A percentile compares a stretch with the other conserved stretches of the same genome.
These are phyloP conservation scores for Cylindrotheca fusiformis DNA, from an alignment of 108 stramenopile genomes.

Conservation along the genomic window DNA sequence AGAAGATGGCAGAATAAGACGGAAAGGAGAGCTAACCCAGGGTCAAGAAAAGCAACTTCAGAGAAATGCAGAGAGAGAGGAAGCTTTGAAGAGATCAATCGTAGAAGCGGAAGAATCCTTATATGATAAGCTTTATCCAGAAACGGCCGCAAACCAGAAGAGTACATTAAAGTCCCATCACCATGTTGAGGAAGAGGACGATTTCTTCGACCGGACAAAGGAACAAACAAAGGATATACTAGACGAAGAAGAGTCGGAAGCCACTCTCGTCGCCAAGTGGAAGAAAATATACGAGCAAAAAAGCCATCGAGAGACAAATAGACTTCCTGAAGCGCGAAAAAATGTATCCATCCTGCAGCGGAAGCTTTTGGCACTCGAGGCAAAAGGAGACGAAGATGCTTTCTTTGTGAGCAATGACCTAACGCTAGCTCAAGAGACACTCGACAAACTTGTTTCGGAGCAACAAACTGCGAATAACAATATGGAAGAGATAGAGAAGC, in stretches of 20 bases:
- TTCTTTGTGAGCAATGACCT: constrained; percentile 77
- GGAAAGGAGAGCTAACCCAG: constrained; percentile 62
- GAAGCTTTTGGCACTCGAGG: constrained; percentile 21
- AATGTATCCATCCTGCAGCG: constrained; percentile 16
- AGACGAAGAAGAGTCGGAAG: constrained; percentile 39
- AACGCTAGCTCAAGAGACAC: constrained; percentile 47
- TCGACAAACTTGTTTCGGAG: constrained; percentile 20
- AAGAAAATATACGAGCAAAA: constrained; percentile 13
- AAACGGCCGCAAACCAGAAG: background rate
- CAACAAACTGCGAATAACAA: constrained; percentile 16
- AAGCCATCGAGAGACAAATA: background rate
- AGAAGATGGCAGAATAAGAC: constrained; percentile 62
- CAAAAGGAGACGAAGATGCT: constrained; percentile 50
- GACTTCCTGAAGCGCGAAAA: constrained; percentile 1
- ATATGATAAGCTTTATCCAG: constrained; percentile 29
- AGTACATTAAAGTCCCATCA: background rate
- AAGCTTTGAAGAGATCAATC: constrained; percentile 36
- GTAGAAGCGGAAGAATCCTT: constrained; percentile 38
- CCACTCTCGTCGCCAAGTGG: constrained; percentile 35
- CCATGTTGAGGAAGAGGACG: constrained; percentile 55
- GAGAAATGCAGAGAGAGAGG: constrained; percentile 46
- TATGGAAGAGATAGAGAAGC: constrained; percentile 41
- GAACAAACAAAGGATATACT: background rate
- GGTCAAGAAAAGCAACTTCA: constrained; percentile 68
- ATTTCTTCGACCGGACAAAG: constrained; percentile 58